A percentile compares a stretch with the other conserved stretches of the same genome.
Conservation (phyloP, 441 rosid species). For the Erysimum cheiri region DNA sequence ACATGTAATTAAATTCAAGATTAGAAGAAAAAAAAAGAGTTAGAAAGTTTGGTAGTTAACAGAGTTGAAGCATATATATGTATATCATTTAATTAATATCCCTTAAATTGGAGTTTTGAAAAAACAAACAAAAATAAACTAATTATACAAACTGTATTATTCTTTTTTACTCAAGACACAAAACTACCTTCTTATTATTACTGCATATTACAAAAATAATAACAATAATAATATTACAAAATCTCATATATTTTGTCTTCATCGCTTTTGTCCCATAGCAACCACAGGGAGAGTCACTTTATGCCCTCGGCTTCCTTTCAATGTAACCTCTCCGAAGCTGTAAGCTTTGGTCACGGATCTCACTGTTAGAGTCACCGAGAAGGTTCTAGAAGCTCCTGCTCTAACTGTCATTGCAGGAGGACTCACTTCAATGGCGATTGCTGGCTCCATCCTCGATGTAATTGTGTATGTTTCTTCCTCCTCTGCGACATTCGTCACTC, state of each 20-base stretch:
- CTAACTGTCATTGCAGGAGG: conserved; percentile 93
- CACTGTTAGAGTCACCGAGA: conserved; percentile 70
- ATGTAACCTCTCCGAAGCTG: conserved; percentile 76
- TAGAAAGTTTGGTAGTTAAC: not conserved
- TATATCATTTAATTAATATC: conserved; percentile 11
- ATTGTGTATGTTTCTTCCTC: conserved; percentile 86
- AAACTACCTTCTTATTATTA: conserved; percentile 49
- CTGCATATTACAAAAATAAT: conserved; percentile 67
- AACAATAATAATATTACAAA: conserved; percentile 47
- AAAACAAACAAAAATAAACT: conserved; percentile 14
- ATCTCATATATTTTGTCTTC: conserved; percentile 41
- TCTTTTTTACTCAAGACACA: conserved; percentile 30
- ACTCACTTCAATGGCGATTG: conserved; percentile 72
- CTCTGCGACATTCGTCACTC: conserved; percentile 75
- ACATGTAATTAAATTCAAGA: not conserved
- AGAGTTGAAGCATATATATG: conserved; percentile 2
- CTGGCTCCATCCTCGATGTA: conserved; percentile 80
- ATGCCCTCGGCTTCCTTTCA: conserved; percentile 98
- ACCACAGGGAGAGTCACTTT: conserved; percentile 85
- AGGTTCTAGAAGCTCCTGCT: conserved; percentile 66
- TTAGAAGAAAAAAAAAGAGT: not conserved
- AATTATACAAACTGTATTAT: conserved; percentile 42
- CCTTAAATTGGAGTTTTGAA: not conserved
- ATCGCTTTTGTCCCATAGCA: conserved; percentile 78
- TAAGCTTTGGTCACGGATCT: conserved; percentile 73